Percentiles rank a stretch among this genome's conserved stretches.
phyloP scores from a whole-genome alignment of 1,284 basidiomycete species.

The Stereum hirsutum region DNA sequence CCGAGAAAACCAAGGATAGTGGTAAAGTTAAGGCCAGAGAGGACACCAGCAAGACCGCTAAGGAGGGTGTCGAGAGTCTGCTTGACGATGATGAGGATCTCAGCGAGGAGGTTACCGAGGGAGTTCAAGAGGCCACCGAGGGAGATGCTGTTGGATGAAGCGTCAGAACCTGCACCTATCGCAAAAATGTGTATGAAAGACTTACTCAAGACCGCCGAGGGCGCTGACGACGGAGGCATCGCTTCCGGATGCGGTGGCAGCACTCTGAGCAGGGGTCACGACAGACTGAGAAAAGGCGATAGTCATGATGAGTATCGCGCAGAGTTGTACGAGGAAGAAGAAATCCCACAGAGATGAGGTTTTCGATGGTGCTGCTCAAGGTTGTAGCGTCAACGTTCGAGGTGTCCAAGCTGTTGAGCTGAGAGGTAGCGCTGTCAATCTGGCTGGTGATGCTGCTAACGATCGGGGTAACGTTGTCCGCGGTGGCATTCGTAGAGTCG shows the following conservation, averaged over 20 bases:
- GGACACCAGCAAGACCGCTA: not conserved
- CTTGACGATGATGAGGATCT: not conserved
- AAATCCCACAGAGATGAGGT: not conserved
- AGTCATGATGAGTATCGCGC: not conserved
- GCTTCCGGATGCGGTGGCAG: too few species aligned
- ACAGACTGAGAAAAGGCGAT: not conserved
- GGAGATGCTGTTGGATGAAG: not conserved
- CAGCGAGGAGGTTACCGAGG: not conserved
- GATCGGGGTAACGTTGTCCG: constrained; percentile 2
- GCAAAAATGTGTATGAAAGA: too few species aligned
- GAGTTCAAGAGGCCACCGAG: not conserved
- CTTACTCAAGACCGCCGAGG: too few species aligned
- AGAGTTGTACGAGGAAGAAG: not conserved
- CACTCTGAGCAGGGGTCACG: not conserved
- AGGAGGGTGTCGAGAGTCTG: not conserved
- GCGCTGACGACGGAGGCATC: too few species aligned
- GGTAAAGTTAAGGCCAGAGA: not conserved
- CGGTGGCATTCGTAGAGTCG: not conserved
- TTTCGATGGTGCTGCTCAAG: not conserved
- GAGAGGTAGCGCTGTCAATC: not conserved
- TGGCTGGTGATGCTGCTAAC: not conserved
- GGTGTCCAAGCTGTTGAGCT: not conserved
- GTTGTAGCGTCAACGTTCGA: not conserved
- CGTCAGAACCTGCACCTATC: not conserved
- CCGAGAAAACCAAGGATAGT: not conserved